These are phyloP conservation scores for Yamagishiella unicocca DNA, from an alignment of 139 green algal species.

Conservation along the genomic window DNA sequence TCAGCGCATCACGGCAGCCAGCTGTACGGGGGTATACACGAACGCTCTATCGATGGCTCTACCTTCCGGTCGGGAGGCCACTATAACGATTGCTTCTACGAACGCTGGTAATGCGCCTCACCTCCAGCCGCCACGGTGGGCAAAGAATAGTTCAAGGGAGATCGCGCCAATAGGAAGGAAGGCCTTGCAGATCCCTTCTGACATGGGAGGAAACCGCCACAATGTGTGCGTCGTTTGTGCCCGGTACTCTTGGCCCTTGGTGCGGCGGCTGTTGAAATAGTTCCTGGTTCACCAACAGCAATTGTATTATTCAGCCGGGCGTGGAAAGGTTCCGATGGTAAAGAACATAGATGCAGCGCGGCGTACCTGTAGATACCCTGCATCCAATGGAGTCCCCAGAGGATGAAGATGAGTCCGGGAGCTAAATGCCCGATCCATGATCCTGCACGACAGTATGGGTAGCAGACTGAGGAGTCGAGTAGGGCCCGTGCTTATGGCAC, in stretches of 20 bases:
- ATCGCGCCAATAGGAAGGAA: background rate
- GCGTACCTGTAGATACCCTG: slow-evolving; percentile 29
- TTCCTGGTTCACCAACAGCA: background rate
- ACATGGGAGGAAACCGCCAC: background rate
- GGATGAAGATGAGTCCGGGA: background rate
- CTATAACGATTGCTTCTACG: too few relatives aligned
- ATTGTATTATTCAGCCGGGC: background rate
- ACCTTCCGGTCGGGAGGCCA: too few relatives aligned
- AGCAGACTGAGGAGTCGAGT: too few relatives aligned
- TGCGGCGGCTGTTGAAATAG: slow-evolving; percentile 4
- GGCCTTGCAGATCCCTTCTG: slow-evolving; percentile 3
- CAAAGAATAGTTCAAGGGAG: slow-evolving; percentile 31
- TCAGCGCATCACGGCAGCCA: too few relatives aligned
- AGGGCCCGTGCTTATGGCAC: too few relatives aligned
- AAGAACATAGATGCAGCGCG: background rate
- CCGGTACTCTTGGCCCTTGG: slow-evolving; percentile 12
- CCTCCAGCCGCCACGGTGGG: slow-evolving; percentile 41
- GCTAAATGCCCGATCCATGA: slow-evolving; percentile 42
- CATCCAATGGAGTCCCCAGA: slow-evolving; percentile 23
- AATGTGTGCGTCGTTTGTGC: slow-evolving; percentile 10
- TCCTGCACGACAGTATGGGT: slow-evolving; percentile 6
- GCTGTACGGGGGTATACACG: too few relatives aligned
- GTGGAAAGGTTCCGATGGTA: background rate
- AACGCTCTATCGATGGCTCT: too few relatives aligned
- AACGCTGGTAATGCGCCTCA: too few relatives aligned